Conservation (phyloP, 1,284 basidiomycete species). For the Sporisorium iseilematis-ciliati region DNA sequence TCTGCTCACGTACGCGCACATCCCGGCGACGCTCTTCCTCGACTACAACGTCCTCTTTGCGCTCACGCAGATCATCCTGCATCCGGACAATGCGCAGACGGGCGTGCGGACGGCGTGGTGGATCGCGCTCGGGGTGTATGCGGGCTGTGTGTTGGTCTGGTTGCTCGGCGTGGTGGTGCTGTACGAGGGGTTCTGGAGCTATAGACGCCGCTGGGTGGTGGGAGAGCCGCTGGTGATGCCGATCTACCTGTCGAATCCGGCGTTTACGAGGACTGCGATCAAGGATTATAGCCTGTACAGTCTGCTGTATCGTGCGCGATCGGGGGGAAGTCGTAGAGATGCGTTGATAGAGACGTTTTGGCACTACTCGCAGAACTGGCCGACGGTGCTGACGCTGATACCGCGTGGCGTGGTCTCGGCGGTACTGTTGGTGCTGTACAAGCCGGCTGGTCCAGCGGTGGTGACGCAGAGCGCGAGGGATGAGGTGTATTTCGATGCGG, state of each 20-base stretch:
- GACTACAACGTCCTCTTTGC: constrained; percentile 67
- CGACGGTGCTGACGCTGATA: constrained; percentile 51
- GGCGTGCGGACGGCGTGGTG: constrained; percentile 48
- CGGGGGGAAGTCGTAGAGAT: constrained; percentile 28
- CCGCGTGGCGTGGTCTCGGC: constrained; percentile 52
- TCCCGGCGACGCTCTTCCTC: constrained; percentile 67
- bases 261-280: constrained; percentile 44
- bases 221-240: constrained; percentile 42
- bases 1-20: constrained; percentile 49
- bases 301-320: constrained; percentile 48
- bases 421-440: constrained; percentile 43
- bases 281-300: constrained; percentile 54
- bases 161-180: constrained; percentile 49
- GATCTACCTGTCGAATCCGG: constrained; percentile 51
- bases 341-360: constrained; percentile 51
- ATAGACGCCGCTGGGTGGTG: constrained; percentile 31
- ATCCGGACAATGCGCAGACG: constrained; percentile 34
- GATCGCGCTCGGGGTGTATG: constrained; percentile 52
- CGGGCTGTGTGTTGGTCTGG: constrained; percentile 38
- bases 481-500: constrained; percentile 36
- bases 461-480: constrained; percentile 26
- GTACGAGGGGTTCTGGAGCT: constrained; percentile 45
- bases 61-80: constrained; percentile 60
- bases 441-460: constrained; percentile 24
- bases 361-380: constrained; percentile 61